phyloP scores from a whole-genome alignment of 2,329 filamentous ascomycete species.

The Phoma herbarum region DNA sequence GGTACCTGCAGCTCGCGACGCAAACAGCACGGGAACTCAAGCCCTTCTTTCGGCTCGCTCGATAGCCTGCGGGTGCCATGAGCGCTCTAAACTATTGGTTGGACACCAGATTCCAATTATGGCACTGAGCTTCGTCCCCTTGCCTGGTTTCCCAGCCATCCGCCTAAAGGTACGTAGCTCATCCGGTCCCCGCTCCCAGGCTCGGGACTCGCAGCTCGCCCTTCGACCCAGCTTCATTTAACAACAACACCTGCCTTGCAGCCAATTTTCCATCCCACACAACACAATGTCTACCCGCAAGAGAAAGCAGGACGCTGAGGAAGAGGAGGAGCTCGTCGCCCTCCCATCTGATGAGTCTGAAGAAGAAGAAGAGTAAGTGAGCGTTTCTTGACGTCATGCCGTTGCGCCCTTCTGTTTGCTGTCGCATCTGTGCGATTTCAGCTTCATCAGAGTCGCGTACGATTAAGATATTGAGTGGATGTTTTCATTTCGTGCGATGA shows the following conservation, averaged over 20 bases:
- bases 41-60: constrained; percentile 18
- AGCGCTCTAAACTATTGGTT: constrained; percentile 39
- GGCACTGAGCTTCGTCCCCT: constrained; percentile 39
- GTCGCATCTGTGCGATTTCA: constrained; percentile 33
- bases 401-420: constrained; percentile 26
- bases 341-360: constrained; percentile 56
- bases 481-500: constrained; percentile 14
- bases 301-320: constrained; percentile 54
- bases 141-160: constrained; percentile 42
- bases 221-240: constrained; percentile 30
- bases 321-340: constrained; percentile 56
- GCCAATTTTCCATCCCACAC: constrained; percentile 11
- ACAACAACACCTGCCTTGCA: constrained; percentile 18
- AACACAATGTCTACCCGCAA: constrained; percentile 55
- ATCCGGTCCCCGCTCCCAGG: constrained; percentile 40
- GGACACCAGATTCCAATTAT: constrained; percentile 31
- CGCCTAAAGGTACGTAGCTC: constrained; percentile 40
- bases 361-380: constrained; percentile 56
- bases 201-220: constrained; percentile 29
- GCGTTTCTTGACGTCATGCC: constrained; percentile 50
- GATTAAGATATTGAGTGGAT: constrained; percentile 21
- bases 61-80: constrained; percentile 31
- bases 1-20: constrained; percentile 37
- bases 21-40: constrained; percentile 19
- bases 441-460: constrained; percentile 33